Base-by-base conservation (phyloP, 106 monocot species). In the Posidonia australis region DNA sequence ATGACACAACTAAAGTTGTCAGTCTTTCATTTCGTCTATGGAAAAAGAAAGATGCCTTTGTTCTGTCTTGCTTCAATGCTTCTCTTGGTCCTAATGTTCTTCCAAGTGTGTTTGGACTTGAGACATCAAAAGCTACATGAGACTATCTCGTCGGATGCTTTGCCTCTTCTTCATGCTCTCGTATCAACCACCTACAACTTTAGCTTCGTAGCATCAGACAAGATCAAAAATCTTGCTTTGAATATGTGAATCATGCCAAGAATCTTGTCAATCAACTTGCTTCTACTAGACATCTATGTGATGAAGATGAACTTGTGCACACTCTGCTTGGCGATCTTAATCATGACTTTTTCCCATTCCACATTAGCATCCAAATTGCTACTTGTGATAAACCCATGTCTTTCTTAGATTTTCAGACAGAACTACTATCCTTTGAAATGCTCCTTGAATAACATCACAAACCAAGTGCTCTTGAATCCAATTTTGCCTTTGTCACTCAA, bases 391-490 rank as follows among this genome's bases (percentile, higher is more conserved):
- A n/a, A 4, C 14, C 18, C 48, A n/a, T 1, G 48, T 48, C 13
- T 48, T 48, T n/a, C 48, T 48, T n/a, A n/a, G 48, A 48, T 48
- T 48, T 48, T 48, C 48, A 48, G n/a, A n/a, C 48, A n/a, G 48
- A 48, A 48, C 48, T 48, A 5, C 12, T 48, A 17, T 5, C 48
- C 3, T 48, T 48, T 48, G 47, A 48, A 18, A 47, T 47, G 1
- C 0, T 47, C 47, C 18, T 47, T 13, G 47, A 47, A 18, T 47
- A 13, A 16, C 47, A 0, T 47, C 13, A 47, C n/a, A 5, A 47
- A 47, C 4, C 13, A 13, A 47, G 13, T 11, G 13, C 4, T 13
- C 18, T 1, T 12, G 47, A 47, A 47, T 16, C 13, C 47, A 47
- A 47, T 18, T 47, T 47, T 18, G 47, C 13, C 5, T 47, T 47